These are phyloP conservation scores for Pseudodiploospora longispora DNA, from an alignment of 2,329 filamentous ascomycete genomes.

Conservation along the genomic window DNA sequence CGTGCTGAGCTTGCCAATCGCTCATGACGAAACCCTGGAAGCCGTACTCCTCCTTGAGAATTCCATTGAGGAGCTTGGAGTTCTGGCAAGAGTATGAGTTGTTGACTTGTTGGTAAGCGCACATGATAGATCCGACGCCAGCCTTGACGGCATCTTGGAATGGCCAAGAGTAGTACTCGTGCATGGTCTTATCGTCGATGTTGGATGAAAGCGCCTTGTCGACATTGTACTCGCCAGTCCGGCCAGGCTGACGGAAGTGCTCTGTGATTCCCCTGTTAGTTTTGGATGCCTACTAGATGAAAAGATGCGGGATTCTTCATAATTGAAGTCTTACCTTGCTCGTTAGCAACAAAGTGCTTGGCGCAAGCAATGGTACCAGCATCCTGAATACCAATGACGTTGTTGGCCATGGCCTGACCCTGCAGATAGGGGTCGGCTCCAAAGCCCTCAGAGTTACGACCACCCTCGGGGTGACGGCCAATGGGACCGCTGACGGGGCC, in stretches of 20 bases:
- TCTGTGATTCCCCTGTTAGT: conserved; percentile 31
- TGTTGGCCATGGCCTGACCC: conserved; percentile 63
- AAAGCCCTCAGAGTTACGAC: conserved; percentile 58
- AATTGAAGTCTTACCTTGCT: conserved; percentile 42
- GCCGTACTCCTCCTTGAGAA: conserved; percentile 71
- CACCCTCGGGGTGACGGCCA: conserved; percentile 37
- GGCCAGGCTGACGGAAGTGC: conserved; percentile 59
- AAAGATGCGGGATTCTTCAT: conserved; percentile 4
- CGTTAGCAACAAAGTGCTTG: conserved; percentile 68
- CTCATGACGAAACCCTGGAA: conserved; percentile 75
- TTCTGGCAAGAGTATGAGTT: conserved; percentile 77
- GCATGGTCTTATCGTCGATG: conserved; percentile 64
- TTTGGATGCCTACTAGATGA: background rate
- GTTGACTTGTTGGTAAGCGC: conserved; percentile 71
- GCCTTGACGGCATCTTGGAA: conserved; percentile 66
- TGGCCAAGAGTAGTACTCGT: conserved; percentile 72
- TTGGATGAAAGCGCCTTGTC: conserved; percentile 52
- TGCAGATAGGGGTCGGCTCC: conserved; percentile 68
- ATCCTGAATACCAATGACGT: conserved; percentile 72
- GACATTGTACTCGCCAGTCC: conserved; percentile 54
- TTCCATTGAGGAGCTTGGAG: conserved; percentile 63
- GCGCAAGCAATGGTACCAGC: conserved; percentile 76
- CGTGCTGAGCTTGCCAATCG: conserved; percentile 74
- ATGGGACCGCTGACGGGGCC: conserved; percentile 39
- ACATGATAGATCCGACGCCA: conserved; percentile 57